phyloP scores from a whole-genome alignment of 2,329 filamentous ascomycete species.

The Neopestalotiopsis clavispora region DNA sequence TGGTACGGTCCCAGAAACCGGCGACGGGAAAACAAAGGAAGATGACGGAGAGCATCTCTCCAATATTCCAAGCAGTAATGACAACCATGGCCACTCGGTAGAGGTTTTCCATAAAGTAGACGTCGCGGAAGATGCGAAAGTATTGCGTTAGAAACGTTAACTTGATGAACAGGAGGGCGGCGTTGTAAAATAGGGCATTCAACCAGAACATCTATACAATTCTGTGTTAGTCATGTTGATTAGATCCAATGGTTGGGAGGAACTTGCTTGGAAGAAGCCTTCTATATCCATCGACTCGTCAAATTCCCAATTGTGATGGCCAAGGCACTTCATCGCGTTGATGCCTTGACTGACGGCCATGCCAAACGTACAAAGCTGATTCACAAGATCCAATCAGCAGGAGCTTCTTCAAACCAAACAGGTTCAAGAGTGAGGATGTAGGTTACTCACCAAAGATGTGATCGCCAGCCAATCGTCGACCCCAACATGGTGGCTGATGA shows the following conservation, averaged over 20 bases:
- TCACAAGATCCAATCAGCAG: background rate
- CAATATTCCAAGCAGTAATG: constrained; percentile 32
- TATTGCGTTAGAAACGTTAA: constrained; percentile 43
- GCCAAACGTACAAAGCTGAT: background rate
- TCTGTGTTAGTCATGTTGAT: background rate
- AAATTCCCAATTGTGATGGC: constrained; percentile 5
- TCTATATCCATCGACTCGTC: background rate
- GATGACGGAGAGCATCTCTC: constrained; percentile 31
- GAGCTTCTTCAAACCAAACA: background rate
- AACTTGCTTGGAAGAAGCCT: constrained; percentile 3
- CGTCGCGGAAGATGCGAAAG: constrained; percentile 38
- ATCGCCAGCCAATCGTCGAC: constrained; percentile 1
- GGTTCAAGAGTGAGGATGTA: background rate
- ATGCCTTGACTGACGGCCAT: background rate
- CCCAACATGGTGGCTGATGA: constrained; percentile 5
- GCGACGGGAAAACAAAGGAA: constrained; percentile 33
- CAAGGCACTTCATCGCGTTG: background rate
- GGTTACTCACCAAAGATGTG: background rate
- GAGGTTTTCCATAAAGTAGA: constrained; percentile 24
- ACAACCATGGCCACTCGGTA: constrained; percentile 32
- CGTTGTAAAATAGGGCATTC: constrained; percentile 38
- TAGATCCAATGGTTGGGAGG: background rate
- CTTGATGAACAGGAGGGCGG: constrained; percentile 36
- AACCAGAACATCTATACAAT: constrained; percentile 19
- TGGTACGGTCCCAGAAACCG: constrained; percentile 32